phyloP scores from a whole-genome alignment of 2,329 filamentous ascomycete species.

The Venturia effusa region DNA sequence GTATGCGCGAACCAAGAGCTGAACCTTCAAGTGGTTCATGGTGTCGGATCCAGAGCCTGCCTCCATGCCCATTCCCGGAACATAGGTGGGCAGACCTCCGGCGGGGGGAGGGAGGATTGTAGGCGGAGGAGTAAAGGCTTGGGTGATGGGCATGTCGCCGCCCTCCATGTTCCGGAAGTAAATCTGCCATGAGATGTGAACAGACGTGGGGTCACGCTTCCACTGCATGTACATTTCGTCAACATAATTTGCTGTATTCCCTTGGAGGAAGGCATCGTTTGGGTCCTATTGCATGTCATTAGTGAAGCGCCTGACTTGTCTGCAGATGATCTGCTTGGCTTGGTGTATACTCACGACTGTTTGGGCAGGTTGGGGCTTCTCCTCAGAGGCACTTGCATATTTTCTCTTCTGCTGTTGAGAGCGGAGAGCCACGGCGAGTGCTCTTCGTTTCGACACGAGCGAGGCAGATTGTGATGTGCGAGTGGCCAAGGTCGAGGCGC shows the following conservation, averaged over 20 bases:
- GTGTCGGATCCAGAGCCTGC: slow-evolving; percentile 67
- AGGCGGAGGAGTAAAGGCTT: slow-evolving; percentile 92
- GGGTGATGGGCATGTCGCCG: slow-evolving; percentile 93
- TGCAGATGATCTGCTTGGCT: slow-evolving; percentile 9
- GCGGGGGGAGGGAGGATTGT: slow-evolving; percentile 76
- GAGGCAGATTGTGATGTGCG: slow-evolving; percentile 25
- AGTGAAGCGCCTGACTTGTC: slow-evolving; percentile 6
- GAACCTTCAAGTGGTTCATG: slow-evolving; percentile 94
- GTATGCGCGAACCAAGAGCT: slow-evolving; percentile 92
- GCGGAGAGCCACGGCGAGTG: slow-evolving; percentile 33
- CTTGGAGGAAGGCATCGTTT: slow-evolving; percentile 92
- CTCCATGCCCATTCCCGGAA: slow-evolving; percentile 56
- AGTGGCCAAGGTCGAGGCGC: slow-evolving; percentile 31
- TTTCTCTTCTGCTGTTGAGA: slow-evolving; percentile 37
- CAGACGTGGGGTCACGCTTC: slow-evolving; percentile 86
- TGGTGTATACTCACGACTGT: slow-evolving; percentile 10
- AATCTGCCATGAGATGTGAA: slow-evolving; percentile 96
- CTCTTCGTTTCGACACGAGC: slow-evolving; percentile 36
- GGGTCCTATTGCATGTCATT: slow-evolving; percentile 48
- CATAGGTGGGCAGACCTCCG: slow-evolving; percentile 62
- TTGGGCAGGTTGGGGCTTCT: slow-evolving; percentile 22
- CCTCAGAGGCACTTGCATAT: slow-evolving; percentile 50
- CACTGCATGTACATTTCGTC: slow-evolving; percentile 99
- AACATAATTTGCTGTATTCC: slow-evolving; percentile 96
- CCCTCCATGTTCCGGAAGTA: slow-evolving; percentile 99